Evolutionary conservation across 352 stramenopile species (phyloP).

Genomic region (Phytophthora europaea): DNA sequence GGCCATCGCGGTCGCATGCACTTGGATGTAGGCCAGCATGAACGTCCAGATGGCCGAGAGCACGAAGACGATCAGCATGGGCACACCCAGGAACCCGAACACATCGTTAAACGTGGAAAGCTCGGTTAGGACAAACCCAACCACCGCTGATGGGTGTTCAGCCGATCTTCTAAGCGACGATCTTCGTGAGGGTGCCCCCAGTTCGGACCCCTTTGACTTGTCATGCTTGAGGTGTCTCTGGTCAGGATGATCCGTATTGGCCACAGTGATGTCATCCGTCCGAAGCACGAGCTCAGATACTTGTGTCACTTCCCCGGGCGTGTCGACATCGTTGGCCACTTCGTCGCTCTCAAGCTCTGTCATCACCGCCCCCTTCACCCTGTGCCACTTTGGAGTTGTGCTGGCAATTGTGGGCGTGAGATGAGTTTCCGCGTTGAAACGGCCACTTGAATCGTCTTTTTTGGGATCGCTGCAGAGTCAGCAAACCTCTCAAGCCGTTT

Average conservation of each 20-base stretch:
- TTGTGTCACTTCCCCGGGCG: not conserved
- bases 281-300: slow-evolving; percentile 22
- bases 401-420: too few species aligned
- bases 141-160: slow-evolving; percentile 12
- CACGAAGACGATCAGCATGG: slow-evolving; percentile 53
- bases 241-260: not conserved
- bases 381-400: not conserved
- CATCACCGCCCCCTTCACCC: not conserved
- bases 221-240: not conserved
- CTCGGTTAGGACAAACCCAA: slow-evolving; percentile 21
- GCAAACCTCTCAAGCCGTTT: too few species aligned
- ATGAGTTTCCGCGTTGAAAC: slow-evolving; percentile 4
- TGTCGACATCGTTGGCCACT: not conserved
- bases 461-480: too few species aligned
- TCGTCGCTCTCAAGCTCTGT: not conserved
- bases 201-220: not conserved
- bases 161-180: not conserved
- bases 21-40: slow-evolving; percentile 49
- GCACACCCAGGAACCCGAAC: slow-evolving; percentile 47
- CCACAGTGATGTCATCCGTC: slow-evolving; percentile 26
- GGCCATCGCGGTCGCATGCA: slow-evolving; percentile 43
- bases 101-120: slow-evolving; percentile 39
- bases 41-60: slow-evolving; percentile 49
- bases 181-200: not conserved
- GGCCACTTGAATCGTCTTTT: slow-evolving; percentile 9